Conservation (phyloP, 371 early-diverging fungal species). For the Conidiobolus coronatus region DNA sequence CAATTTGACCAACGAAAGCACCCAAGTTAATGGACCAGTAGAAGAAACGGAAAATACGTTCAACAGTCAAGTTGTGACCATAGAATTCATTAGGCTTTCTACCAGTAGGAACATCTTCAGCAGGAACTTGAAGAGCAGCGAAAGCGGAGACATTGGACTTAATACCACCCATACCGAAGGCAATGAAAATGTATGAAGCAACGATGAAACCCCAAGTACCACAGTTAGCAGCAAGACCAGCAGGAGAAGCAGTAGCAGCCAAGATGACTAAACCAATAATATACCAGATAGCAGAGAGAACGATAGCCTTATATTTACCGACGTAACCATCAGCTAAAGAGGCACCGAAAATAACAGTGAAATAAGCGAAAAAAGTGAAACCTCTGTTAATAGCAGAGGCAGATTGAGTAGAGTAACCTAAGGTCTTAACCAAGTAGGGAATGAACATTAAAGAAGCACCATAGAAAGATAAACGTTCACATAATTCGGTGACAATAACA, state of each 20-base stretch:
- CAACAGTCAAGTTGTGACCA: conserved; percentile 21
- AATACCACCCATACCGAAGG: conserved; percentile 76
- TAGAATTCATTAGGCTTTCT: conserved; percentile 9
- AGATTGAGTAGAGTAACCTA: conserved; percentile 20
- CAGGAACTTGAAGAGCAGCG: conserved; percentile 38
- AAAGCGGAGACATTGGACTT: conserved; percentile 51
- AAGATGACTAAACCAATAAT: conserved; percentile 35
- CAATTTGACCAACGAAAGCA: conserved; percentile 9
- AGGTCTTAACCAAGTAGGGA: conserved; percentile 26
- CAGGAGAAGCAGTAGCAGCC: conserved; percentile 28
- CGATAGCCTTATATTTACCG: conserved; percentile 61
- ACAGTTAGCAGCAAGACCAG: conserved; percentile 20
- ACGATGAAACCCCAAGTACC: conserved; percentile 39
- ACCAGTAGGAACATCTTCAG: conserved; percentile 8
- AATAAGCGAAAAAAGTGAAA: conserved; percentile 61
- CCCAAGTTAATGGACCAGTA: conserved; percentile 72
- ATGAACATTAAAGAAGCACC: conserved; percentile 38
- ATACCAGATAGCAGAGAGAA: conserved; percentile 37
- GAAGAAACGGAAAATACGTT: conserved; percentile 38
- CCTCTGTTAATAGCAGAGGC: conserved; percentile 45
- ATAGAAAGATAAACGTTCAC: conserved; percentile 56
- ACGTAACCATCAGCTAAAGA: conserved; percentile 53
- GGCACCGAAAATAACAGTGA: conserved; percentile 58
- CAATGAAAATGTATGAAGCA: conserved; percentile 38
- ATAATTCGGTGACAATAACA: conserved; percentile 25